Conservation (phyloP, 495 filamentous ascomycete genomes). For the Penicillium nucicola region DNA sequence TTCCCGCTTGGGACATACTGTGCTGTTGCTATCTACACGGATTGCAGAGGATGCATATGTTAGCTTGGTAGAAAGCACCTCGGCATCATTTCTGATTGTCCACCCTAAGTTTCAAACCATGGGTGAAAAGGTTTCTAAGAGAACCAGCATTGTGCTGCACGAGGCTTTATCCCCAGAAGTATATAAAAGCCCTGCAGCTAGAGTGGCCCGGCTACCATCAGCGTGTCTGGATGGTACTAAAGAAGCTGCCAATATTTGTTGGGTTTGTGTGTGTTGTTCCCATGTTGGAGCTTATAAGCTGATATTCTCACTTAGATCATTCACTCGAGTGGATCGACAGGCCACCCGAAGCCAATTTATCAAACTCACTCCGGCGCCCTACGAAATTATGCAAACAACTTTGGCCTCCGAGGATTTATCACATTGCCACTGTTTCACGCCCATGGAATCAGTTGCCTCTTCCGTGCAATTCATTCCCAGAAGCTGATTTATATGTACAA, state of each 20-base stretch:
- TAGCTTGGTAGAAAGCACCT: constrained; percentile 29
- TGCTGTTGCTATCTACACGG: constrained; percentile 45
- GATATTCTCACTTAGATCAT: constrained; percentile 8
- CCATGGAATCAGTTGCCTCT: constrained; percentile 47
- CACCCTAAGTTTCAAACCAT: constrained; percentile 14
- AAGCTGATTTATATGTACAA: constrained; percentile 45
- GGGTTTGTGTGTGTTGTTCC: constrained; percentile 17
- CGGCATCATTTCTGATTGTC: constrained; percentile 16
- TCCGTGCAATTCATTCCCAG: constrained; percentile 40
- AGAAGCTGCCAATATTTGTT: constrained; percentile 23
- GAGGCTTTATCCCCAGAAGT: constrained; percentile 5
- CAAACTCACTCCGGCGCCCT: constrained; percentile 39
- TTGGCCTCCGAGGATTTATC: constrained; percentile 41
- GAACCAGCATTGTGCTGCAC: constrained; percentile 11
- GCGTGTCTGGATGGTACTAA: constrained; percentile 16
- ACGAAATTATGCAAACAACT: constrained; percentile 39
- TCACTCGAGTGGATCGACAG: constrained; percentile 43
- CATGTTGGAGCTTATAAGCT: too few species aligned
- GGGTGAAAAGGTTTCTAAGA: constrained; percentile 7
- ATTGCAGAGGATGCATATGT: constrained; percentile 42
- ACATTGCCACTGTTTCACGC: constrained; percentile 53
- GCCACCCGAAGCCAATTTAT: constrained; percentile 38
- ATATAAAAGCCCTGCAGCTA: background rate
- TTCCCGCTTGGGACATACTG: constrained; percentile 43
- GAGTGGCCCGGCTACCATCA: background rate